These are phyloP conservation scores for Thermochaetoides dissita DNA, from an alignment of 2,329 filamentous ascomycete species.

Conservation along the genomic window DNA sequence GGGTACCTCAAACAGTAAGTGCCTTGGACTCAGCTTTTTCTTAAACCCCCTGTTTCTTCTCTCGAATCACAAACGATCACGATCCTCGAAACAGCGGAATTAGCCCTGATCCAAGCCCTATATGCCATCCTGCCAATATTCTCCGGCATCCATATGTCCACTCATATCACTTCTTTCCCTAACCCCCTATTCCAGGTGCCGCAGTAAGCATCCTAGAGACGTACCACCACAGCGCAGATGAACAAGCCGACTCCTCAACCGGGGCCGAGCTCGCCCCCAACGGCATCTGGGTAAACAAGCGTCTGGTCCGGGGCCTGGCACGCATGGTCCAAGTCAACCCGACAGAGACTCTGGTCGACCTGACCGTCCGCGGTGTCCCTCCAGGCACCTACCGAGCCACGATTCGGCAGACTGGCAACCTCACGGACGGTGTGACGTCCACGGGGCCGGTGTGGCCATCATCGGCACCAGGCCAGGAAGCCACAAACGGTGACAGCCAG, in stretches of 20 bases:
- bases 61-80: neutral
- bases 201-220: slow-evolving; percentile 95
- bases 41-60: neutral
- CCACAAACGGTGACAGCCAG: slow-evolving; percentile 21
- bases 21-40: neutral
- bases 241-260: neutral
- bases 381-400: slow-evolving; percentile 74
- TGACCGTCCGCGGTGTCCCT: slow-evolving; percentile 69
- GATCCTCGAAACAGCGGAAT: too few relatives aligned
- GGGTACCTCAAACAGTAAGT: slow-evolving; percentile 69
- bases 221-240: slow-evolving; percentile 33
- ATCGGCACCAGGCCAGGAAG: slow-evolving; percentile 23
- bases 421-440: slow-evolving; percentile 68
- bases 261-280: slow-evolving; percentile 5
- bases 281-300: slow-evolving; percentile 20
- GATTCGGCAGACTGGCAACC: slow-evolving; percentile 74
- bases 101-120: too few relatives aligned
- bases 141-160: too few relatives aligned
- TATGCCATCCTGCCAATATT: too few relatives aligned
- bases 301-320: slow-evolving; percentile 68
- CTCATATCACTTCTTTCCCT: neutral
- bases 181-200: slow-evolving; percentile 37
- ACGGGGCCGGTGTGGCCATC: slow-evolving; percentile 64
- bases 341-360: slow-evolving; percentile 67
- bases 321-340: slow-evolving; percentile 86